These are phyloP conservation scores for Falciphora oryzae DNA, from an alignment of 2,329 filamentous ascomycete genomes.

Conservation along the genomic window DNA sequence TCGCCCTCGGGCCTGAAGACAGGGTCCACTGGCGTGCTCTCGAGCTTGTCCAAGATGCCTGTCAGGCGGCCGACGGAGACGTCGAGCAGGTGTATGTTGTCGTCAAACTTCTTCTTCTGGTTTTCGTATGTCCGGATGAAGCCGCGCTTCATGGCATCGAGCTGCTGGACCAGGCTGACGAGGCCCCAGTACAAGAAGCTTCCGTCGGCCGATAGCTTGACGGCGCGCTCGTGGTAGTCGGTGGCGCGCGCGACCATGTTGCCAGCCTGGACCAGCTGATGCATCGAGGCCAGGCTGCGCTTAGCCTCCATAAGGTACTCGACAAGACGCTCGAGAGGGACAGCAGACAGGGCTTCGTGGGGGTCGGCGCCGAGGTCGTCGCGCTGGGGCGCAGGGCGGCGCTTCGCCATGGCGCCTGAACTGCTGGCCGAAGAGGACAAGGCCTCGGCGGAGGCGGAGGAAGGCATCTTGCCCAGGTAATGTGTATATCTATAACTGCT, in stretches of 20 bases:
- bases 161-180: constrained; percentile 46
- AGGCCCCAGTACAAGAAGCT: constrained; percentile 62
- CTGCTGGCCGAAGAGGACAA: not conserved
- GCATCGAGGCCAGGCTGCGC: constrained; percentile 77
- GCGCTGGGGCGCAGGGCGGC: constrained; percentile 6
- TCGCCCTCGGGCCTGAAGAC: constrained; percentile 55
- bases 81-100: constrained; percentile 60
- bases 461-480: constrained; percentile 4
- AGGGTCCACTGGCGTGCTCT: constrained; percentile 57
- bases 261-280: constrained; percentile 77
- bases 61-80: constrained; percentile 58
- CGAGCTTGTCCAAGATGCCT: constrained; percentile 59
- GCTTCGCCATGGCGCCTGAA: not conserved
- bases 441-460: constrained; percentile 8
- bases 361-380: constrained; percentile 28
- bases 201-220: constrained; percentile 64
- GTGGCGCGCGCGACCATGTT: constrained; percentile 76
- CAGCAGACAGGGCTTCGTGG: constrained; percentile 22
- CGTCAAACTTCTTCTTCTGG: constrained; percentile 54
- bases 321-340: constrained; percentile 70
- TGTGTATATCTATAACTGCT: not conserved
- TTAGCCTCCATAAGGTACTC: constrained; percentile 82
- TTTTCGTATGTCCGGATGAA: constrained; percentile 51
- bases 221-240: constrained; percentile 69
- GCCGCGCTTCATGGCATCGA: constrained; percentile 44